Conservation (phyloP, 1,284 basidiomycete species). For the Apiotrichum gracile region DNA sequence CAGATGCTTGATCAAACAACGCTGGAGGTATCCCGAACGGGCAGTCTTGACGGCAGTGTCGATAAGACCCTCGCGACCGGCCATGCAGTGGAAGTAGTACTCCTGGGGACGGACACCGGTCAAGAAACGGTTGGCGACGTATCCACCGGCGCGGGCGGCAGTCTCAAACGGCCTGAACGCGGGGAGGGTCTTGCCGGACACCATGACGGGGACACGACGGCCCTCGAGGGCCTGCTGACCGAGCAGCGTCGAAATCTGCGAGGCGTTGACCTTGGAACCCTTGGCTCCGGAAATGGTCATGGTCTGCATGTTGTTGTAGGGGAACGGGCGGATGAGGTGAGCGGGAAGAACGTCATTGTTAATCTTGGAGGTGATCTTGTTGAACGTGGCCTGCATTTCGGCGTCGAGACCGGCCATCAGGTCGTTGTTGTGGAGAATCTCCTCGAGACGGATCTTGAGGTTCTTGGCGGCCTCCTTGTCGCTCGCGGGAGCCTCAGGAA, state of each 20-base stretch:
- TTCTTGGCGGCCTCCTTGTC: slow-evolving; percentile 50
- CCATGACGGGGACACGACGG: slow-evolving; percentile 97
- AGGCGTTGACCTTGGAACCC: slow-evolving; percentile 94
- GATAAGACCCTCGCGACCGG: slow-evolving; percentile 96
- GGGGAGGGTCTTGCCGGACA: slow-evolving; percentile 95
- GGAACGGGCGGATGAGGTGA: slow-evolving; percentile 85
- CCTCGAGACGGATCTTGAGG: slow-evolving; percentile 62
- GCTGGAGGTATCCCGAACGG: slow-evolving; percentile 95
- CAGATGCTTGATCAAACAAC: slow-evolving; percentile 97
- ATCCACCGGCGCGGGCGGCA: slow-evolving; percentile 95
- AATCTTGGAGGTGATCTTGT: slow-evolving; percentile 80
- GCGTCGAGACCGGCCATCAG: slow-evolving; percentile 96
- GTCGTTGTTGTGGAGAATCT: slow-evolving; percentile 91
- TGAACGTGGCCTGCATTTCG: slow-evolving; percentile 84
- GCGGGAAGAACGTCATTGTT: slow-evolving; percentile 86
- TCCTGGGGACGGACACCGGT: slow-evolving; percentile 98
- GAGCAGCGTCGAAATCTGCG: slow-evolving; percentile 93
- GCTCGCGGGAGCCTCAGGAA: slow-evolving; percentile 67
- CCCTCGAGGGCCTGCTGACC: slow-evolving; percentile 98
- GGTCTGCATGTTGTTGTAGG: slow-evolving; percentile 98
- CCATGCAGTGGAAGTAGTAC: slow-evolving; percentile 99
- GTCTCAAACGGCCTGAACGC: slow-evolving; percentile 98
- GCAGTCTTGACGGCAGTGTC: slow-evolving; percentile 99
- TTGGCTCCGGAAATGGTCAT: slow-evolving; percentile 99
- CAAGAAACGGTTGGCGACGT: slow-evolving; percentile 98